Evolutionary conservation across 2,329 filamentous ascomycete genomes (phyloP).

Genomic region (Arthrinium puccinioides): DNA sequence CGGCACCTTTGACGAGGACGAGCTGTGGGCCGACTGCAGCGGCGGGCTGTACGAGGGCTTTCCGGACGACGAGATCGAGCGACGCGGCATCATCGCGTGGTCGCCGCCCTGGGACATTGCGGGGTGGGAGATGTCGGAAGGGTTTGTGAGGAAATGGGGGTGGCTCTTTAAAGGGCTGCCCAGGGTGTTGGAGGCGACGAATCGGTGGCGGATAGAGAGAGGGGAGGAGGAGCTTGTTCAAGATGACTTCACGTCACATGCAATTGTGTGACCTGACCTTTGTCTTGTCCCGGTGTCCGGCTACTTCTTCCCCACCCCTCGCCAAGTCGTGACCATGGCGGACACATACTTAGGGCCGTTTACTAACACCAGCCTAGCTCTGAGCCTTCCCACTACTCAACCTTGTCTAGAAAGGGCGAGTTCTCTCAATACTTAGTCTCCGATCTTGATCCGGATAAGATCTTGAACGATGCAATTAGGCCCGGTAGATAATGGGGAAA

Average conservation of each 20-base stretch:
- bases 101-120: conserved; percentile 29
- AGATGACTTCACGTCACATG: conserved; percentile 12
- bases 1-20: conserved; percentile 32
- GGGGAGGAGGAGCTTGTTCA: conserved; percentile 21
- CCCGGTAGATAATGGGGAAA: too few species aligned
- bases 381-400: too few species aligned
- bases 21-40: conserved; percentile 33
- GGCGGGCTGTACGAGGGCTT: conserved; percentile 36
- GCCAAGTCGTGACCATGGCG: too few species aligned
- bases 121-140: conserved; percentile 33
- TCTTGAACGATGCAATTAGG: too few species aligned
- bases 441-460: too few species aligned
- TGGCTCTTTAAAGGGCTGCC: conserved; percentile 20
- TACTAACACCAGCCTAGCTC: too few species aligned
- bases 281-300: too few species aligned
- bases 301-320: too few species aligned
- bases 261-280: conserved; percentile 8
- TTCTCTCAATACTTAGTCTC: too few species aligned
- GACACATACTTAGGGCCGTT: too few species aligned
- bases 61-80: conserved; percentile 31
- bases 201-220: conserved; percentile 25
- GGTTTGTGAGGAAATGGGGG: conserved; percentile 29
- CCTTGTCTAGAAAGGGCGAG: too few species aligned
- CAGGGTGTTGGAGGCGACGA: conserved; percentile 24
- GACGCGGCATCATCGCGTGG: conserved; percentile 34